Conservation (phyloP, 73 alveolate genomes). For the Paramecium biaurelia region DNA sequence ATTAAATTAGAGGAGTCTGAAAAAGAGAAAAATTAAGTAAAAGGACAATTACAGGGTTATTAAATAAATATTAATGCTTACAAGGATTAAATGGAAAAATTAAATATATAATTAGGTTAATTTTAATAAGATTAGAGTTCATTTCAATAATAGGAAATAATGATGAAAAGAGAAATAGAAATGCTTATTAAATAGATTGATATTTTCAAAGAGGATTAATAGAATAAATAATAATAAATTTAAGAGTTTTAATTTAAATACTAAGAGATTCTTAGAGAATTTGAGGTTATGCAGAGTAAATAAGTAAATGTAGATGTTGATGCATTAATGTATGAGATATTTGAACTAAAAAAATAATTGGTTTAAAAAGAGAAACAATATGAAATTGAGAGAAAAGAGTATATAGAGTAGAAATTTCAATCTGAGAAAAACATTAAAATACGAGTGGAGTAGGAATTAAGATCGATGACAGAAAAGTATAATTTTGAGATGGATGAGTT, state of each 20-base stretch:
- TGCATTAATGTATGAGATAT: conserved; percentile 50
- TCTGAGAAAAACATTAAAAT: background rate
- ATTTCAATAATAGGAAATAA: background rate
- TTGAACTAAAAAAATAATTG: conserved; percentile 2
- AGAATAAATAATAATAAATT: background rate
- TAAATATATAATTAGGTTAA: background rate
- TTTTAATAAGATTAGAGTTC: background rate
- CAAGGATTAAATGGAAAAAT: background rate
- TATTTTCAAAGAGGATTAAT: background rate
- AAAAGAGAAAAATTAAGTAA: background rate
- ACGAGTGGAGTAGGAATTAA: background rate
- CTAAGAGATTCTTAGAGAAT: background rate
- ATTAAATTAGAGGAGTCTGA: background rate
- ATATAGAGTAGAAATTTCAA: background rate
- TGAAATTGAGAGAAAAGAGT: background rate
- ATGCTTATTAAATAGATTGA: background rate
- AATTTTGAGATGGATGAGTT: background rate
- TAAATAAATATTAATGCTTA: background rate
- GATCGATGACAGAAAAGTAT: background rate
- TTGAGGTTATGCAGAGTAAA: background rate
- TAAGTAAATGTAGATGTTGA: background rate
- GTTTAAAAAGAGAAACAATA: background rate
- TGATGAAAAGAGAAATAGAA: background rate
- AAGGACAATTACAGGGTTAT: background rate
- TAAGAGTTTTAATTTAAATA: background rate